Conservation (phyloP, 83 land plant genomes). For the Diphasiastrum complanatum region DNA sequence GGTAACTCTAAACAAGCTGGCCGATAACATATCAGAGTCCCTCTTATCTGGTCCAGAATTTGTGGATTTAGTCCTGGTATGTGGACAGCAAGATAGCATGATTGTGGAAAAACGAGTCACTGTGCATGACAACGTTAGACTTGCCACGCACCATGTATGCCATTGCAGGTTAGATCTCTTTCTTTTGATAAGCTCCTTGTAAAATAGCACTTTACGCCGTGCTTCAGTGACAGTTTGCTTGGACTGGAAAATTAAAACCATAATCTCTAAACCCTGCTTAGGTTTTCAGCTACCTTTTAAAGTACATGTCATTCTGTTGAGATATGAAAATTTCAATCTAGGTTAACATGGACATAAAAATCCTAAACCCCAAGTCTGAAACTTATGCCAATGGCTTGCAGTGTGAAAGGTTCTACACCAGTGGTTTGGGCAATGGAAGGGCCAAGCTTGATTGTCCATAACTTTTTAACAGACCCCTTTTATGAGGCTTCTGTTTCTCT, state of each 20-base stretch:
- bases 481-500: conserved; percentile 27
- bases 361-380: not conserved
- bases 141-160: conserved; percentile 34
- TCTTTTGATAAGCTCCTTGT: not conserved
- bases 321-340: not conserved
- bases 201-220: no score
- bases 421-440: conserved; percentile 42
- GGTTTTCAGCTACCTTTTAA: no score
- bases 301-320: no score
- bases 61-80: conserved; percentile 35
- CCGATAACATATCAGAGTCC: no score
- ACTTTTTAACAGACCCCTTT: conserved; percentile 20
- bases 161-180: conserved; percentile 31
- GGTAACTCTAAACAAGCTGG: no score
- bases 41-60: no score
- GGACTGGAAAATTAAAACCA: no score
- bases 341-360: not conserved
- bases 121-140: conserved; percentile 23
- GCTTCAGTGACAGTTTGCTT: not conserved
- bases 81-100: conserved; percentile 36
- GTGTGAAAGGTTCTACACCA: conserved; percentile 27
- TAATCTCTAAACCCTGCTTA: no score
- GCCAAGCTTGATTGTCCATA: conserved; percentile 22
- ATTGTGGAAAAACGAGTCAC: conserved; percentile 11
- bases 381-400: conserved; percentile 13